phyloP scores from a whole-genome alignment of 305 asterid genomes.

The Solanum hybrid region DNA sequence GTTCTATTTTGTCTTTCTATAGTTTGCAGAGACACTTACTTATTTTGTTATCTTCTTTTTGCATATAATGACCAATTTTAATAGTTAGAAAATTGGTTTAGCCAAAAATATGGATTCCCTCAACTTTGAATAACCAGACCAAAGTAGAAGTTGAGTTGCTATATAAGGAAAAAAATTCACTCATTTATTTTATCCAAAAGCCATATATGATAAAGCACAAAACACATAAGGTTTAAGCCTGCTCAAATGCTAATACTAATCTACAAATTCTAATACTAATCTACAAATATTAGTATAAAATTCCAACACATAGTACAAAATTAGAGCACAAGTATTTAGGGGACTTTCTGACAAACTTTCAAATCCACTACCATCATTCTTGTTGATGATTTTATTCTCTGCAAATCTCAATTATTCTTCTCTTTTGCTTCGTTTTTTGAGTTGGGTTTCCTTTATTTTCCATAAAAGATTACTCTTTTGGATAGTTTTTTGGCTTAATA shows the following conservation, averaged over 20 bases:
- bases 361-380: constrained; percentile 22
- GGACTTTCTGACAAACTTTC: constrained; percentile 38
- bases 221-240: no score
- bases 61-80: no score
- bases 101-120: no score
- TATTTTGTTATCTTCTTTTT: neutral
- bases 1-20: neutral
- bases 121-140: no score
- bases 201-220: no score
- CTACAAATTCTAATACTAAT: neutral
- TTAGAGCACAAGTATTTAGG: neutral
- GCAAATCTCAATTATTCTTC: constrained; percentile 27
- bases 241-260: no score
- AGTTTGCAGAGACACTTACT: neutral
- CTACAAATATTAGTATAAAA: neutral
- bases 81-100: no score
- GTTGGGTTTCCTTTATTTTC: constrained; percentile 19
- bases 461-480: neutral
- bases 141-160: no score
- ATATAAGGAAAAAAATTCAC: no score
- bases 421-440: constrained; percentile 24
- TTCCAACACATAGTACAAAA: neutral
- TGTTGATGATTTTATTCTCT: constrained; percentile 33
- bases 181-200: no score
- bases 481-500: constrained; percentile 10